phyloP scores from a whole-genome alignment of 2,329 filamentous ascomycete species.

The Talaromyces albobiverticillius region DNA sequence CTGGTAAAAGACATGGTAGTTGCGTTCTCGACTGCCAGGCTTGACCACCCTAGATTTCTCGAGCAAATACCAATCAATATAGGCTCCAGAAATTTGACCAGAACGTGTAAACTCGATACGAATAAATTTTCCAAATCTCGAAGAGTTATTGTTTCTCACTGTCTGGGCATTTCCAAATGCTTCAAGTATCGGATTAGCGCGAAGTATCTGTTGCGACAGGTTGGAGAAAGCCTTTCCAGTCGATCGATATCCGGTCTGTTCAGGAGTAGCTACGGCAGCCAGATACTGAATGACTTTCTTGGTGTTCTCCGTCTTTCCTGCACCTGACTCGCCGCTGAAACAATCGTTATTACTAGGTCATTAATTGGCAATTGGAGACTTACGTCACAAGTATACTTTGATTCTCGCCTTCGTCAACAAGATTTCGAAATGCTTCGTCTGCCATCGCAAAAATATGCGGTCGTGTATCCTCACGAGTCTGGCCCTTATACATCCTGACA shows the following conservation, averaged over 20 bases:
- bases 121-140: slow-evolving; percentile 97
- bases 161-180: slow-evolving; percentile 98
- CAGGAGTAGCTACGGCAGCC: slow-evolving; percentile 84
- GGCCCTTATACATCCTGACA: slow-evolving; percentile 95
- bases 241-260: slow-evolving; percentile 61
- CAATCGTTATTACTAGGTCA: not conserved
- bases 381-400: slow-evolving; percentile 94
- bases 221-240: slow-evolving; percentile 71
- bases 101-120: slow-evolving; percentile 87
- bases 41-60: slow-evolving; percentile 97
- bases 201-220: slow-evolving; percentile 91
- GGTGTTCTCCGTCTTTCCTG: slow-evolving; percentile 97
- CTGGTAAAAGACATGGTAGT: slow-evolving; percentile 98
- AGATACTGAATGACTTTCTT: slow-evolving; percentile 99
- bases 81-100: slow-evolving; percentile 90
- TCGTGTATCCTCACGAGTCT: slow-evolving; percentile 87
- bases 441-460: slow-evolving; percentile 98
- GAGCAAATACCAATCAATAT: slow-evolving; percentile 96
- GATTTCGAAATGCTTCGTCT: slow-evolving; percentile 90
- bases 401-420: slow-evolving; percentile 92
- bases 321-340: slow-evolving; percentile 79
- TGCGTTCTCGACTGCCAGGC: slow-evolving; percentile 82
- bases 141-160: slow-evolving; percentile 97
- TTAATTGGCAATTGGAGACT: slow-evolving; percentile 25
- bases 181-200: slow-evolving; percentile 95